A percentile compares a stretch with the other conserved stretches of the same genome.
phyloP scores from a whole-genome alignment of 305 asterid species.

The Rubia tinctorum region DNA sequence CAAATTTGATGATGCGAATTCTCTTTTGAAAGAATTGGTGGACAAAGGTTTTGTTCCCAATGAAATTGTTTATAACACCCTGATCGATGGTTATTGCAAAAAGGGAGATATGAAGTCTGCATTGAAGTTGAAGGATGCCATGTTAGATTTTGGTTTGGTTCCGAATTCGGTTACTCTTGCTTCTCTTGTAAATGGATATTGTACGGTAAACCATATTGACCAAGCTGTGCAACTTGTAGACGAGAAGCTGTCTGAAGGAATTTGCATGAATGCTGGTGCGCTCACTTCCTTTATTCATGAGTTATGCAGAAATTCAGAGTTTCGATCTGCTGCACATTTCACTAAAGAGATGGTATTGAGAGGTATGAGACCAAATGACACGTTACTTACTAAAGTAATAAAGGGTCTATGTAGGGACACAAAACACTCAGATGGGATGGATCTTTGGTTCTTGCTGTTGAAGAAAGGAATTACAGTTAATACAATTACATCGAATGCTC shows the following conservation, averaged over 20 bases:
- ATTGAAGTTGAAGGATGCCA: conserved; percentile 55
- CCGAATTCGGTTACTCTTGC: conserved; percentile 65
- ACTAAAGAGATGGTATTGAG: conserved; percentile 51
- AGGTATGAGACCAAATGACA: conserved; percentile 55
- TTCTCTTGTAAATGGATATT: conserved; percentile 57
- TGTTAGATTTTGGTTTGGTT: conserved; percentile 43
- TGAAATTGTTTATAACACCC: conserved; percentile 60
- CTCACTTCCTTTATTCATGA: conserved; percentile 45
- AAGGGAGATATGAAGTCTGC: conserved; percentile 53
- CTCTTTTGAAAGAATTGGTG: conserved; percentile 60
- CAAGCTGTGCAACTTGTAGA: conserved; percentile 50
- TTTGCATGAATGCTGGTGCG: conserved; percentile 48
- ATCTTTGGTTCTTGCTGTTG: conserved; percentile 51
- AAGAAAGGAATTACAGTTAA: conserved; percentile 51
- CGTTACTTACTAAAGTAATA: conserved; percentile 64
- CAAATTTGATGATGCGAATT: conserved; percentile 58
- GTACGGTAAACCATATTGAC: conserved; percentile 55
- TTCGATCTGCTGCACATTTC: conserved; percentile 50
- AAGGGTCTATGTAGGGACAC: conserved; percentile 61
- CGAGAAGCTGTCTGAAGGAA: conserved; percentile 53
- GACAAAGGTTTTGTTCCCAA: conserved; percentile 56
- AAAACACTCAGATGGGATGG: conserved; percentile 65
- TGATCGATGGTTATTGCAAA: conserved; percentile 73
- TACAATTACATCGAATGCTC: conserved; percentile 73
- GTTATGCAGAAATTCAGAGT: conserved; percentile 42